phyloP scores from a whole-genome alignment of 1,284 basidiomycete genomes.

The Cryptococcus wingfieldii region DNA sequence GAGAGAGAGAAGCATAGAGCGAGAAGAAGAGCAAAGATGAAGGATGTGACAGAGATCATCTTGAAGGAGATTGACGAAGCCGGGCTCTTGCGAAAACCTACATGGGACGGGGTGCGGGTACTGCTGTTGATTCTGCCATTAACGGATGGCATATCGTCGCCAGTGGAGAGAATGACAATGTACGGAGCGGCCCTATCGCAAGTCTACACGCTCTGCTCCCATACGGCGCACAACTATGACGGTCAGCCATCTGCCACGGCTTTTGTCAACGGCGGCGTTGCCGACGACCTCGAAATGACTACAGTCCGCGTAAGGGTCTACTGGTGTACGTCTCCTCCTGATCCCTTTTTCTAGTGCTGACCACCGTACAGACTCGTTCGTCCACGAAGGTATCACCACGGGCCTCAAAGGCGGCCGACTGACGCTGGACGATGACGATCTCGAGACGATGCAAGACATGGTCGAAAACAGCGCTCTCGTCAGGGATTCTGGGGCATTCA shows the following conservation, averaged over 20 bases:
- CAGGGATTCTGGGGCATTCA: conserved; percentile 41
- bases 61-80: conserved; percentile 71
- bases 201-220: conserved; percentile 65
- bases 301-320: conserved; percentile 69
- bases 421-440: conserved; percentile 61
- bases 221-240: conserved; percentile 53
- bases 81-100: conserved; percentile 70
- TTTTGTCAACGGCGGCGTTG: conserved; percentile 40
- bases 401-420: conserved; percentile 74
- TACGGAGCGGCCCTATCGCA: conserved; percentile 62
- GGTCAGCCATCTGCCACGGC: conserved; percentile 50
- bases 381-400: conserved; percentile 70
- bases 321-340: conserved; percentile 55
- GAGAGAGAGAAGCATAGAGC: conserved; percentile 46
- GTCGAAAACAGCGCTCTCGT: conserved; percentile 53
- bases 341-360: neutral
- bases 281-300: conserved; percentile 46
- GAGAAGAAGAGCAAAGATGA: conserved; percentile 50
- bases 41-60: conserved; percentile 65
- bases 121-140: conserved; percentile 72
- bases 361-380: conserved; percentile 53
- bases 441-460: conserved; percentile 62
- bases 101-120: conserved; percentile 76
- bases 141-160: conserved; percentile 63
- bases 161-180: conserved; percentile 59